Evolutionary conservation across 208 protist genomes (phyloP), one percentile per base, ranked within the genome.

Genomic region (Vickermania spadyakhi): DNA sequence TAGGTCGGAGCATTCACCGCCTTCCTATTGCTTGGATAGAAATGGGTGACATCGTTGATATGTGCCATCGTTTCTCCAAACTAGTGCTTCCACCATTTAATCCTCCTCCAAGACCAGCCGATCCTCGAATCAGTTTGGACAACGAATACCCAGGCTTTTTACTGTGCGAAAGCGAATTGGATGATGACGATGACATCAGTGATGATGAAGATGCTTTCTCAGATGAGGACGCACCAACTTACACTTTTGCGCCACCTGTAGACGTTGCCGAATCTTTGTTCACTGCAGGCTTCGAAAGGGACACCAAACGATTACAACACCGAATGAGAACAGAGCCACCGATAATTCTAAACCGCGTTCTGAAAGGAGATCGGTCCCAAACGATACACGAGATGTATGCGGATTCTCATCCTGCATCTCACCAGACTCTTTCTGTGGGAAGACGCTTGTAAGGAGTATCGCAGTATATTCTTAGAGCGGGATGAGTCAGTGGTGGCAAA

Each of bases 21-120:
- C 72, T 96, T 41, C 91, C 91, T 2, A 89, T 96, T 57, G 77
- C 81, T 28, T 96, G 89, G 85, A 87, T 96, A 58, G 91, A 96
- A 22, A 93, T 86, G 72, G 91, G 91, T 3, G 91, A 96, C 54
- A 70, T 95, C 31, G 81, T 94, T 28, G 91, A 93, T 58, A 95
- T 95, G 86, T 92, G 85, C 60, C 69, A 64, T 7, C 82, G 86
- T 11, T 94, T 96, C 66, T 83, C 75, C 18, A 64, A 75, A 5
- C 42, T 36, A 3, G 75, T 89, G 54, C 56, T 73, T 14, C 81
- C 80, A 18, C 79, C 86, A 5, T 88, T 85, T 60, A 81, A 91
- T 66, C 89, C 89, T 0, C 84, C 89, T 11, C 89, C 89, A 7
- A 84, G 89, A 3, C 84, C 89, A 28, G 89, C 86, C 0, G 89